Evolutionary conservation across 352 stramenopile genomes (phyloP).

Genomic region (Peronospora belbahrii): DNA sequence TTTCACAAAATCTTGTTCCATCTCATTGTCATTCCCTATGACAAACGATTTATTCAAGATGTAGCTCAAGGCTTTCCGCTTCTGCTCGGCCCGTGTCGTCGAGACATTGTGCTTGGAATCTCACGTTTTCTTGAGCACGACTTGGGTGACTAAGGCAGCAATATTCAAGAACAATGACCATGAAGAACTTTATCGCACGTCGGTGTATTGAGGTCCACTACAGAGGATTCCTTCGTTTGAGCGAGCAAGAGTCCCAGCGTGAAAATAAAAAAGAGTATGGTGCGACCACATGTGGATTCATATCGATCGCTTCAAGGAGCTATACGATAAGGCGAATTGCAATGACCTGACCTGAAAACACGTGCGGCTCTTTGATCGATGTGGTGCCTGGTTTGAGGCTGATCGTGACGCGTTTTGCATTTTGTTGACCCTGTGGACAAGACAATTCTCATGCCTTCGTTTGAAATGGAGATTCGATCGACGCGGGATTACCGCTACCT

Average conservation of each 20-base stretch:
- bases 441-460: slow-evolving; percentile 55
- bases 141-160: slow-evolving; percentile 42
- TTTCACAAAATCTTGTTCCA: background rate
- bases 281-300: slow-evolving; percentile 69
- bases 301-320: slow-evolving; percentile 61
- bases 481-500: too few species aligned
- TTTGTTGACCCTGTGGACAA: slow-evolving; percentile 54
- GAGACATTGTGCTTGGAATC: slow-evolving; percentile 51
- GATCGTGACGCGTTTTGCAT: slow-evolving; percentile 60
- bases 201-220: slow-evolving; percentile 44
- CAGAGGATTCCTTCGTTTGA: slow-evolving; percentile 62
- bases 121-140: slow-evolving; percentile 65
- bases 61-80: slow-evolving; percentile 54
- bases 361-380: slow-evolving; percentile 60
- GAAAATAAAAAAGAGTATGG: slow-evolving; percentile 62
- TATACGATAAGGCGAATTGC: slow-evolving; percentile 46
- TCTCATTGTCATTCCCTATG: slow-evolving; percentile 12
- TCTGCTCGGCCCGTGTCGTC: slow-evolving; percentile 46
- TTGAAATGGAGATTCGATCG: slow-evolving; percentile 68
- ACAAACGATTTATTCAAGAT: slow-evolving; percentile 31
- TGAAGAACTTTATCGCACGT: slow-evolving; percentile 32
- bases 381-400: slow-evolving; percentile 54
- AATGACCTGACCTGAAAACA: slow-evolving; percentile 69
- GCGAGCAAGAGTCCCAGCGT: slow-evolving; percentile 39
- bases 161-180: slow-evolving; percentile 35